A percentile compares a stretch with the other conserved stretches of the same genome.
Evolutionary conservation across 345 rosid species (phyloP).

Genomic region (Anastatica hierochuntica): DNA sequence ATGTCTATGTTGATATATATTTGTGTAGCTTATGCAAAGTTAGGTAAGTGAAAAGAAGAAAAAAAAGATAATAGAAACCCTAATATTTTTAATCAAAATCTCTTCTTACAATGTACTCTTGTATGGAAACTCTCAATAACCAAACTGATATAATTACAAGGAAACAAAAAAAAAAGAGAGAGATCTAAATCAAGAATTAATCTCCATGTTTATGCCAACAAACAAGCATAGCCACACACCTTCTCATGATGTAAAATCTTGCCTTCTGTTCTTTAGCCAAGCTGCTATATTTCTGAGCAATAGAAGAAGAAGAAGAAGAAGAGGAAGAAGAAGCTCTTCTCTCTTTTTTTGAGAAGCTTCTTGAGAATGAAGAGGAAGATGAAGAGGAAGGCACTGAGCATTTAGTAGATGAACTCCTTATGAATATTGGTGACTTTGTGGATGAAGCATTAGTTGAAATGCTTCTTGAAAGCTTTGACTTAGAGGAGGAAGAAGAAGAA

Average conservation of each 20-base stretch:
- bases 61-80: constrained; percentile 4
- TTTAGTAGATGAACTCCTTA: constrained; percentile 48
- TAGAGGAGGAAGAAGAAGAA: constrained; percentile 33
- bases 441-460: constrained; percentile 62
- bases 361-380: constrained; percentile 44
- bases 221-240: constrained; percentile 98
- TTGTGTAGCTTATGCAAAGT: background rate
- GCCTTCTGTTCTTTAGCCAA: constrained; percentile 96
- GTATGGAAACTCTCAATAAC: constrained; percentile 24
- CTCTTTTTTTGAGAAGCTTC: constrained; percentile 43
- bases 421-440: constrained; percentile 46
- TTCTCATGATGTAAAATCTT: constrained; percentile 88
- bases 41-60: background rate
- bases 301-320: constrained; percentile 30
- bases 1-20: no score
- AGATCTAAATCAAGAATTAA: constrained; percentile 30
- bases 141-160: constrained; percentile 26
- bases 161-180: background rate
- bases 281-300: constrained; percentile 66
- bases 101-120: constrained; percentile 32
- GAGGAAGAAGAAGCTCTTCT: constrained; percentile 40
- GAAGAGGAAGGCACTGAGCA: constrained; percentile 24
- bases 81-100: constrained; percentile 14
- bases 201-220: constrained; percentile 97
- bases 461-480: constrained; percentile 48